These are phyloP conservation scores for Boletus tomentosulus DNA, from an alignment of 768 basidiomycete species.

Conservation along the genomic window DNA sequence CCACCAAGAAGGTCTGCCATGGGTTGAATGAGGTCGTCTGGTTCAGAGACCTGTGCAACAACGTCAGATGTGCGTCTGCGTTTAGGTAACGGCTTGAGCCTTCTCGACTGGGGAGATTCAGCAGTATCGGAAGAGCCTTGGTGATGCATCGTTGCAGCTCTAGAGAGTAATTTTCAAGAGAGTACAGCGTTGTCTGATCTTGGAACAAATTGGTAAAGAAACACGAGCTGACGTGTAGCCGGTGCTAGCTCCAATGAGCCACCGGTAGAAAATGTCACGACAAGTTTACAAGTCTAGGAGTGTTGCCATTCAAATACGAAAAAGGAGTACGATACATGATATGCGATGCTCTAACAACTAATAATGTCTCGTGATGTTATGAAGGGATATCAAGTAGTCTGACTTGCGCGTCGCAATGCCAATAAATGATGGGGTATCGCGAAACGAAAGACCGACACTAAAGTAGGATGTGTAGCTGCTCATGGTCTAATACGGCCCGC, in stretches of 20 bases:
- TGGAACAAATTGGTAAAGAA: conserved; percentile 16
- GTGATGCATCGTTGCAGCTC: conserved; percentile 41
- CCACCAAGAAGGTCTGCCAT: conserved; percentile 35
- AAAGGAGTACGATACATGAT: conserved; percentile 40
- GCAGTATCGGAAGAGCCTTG: conserved; percentile 39
- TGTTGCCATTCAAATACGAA: conserved; percentile 22
- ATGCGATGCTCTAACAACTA: conserved; percentile 65
- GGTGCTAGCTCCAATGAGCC: neutral
- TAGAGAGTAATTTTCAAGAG: conserved; percentile 6
- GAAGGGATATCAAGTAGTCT: conserved; percentile 40
- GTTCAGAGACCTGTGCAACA: conserved; percentile 21
- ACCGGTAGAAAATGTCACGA: neutral
- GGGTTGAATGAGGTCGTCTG: conserved; percentile 28
- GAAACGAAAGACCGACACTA: conserved; percentile 47
- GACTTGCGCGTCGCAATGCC: conserved; percentile 45
- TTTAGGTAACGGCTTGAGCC: conserved; percentile 77
- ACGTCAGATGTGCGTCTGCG: conserved; percentile 53
- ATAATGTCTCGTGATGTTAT: conserved; percentile 58
- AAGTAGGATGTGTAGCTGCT: conserved; percentile 40
- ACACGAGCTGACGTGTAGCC: conserved; percentile 30
- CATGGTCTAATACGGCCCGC: conserved; percentile 39
- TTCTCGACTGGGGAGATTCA: conserved; percentile 41
- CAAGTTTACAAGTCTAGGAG: conserved; percentile 8
- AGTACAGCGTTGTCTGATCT: neutral
- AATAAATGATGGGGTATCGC: conserved; percentile 46